Evolutionary conservation across 495 filamentous ascomycete genomes (phyloP).

Genomic region (Penicillium turbatum): DNA sequence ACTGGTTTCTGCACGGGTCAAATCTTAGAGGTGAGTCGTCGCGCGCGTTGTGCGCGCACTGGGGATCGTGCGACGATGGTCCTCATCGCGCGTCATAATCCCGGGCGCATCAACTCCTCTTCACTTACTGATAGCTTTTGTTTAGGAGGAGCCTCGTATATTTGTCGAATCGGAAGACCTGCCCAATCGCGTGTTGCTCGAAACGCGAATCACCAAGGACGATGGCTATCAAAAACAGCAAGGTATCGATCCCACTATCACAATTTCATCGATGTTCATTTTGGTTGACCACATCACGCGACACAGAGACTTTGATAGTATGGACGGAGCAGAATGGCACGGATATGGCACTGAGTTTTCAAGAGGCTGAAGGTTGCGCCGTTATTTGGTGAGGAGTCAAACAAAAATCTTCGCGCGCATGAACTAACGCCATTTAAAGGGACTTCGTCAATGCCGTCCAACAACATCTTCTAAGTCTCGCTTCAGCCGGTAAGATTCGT

Average conservation of each 20-base stretch:
- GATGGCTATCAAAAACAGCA: slow-evolving; percentile 99
- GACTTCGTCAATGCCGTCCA: slow-evolving; percentile 88
- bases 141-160: slow-evolving; percentile 77
- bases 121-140: slow-evolving; percentile 9
- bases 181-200: slow-evolving; percentile 72
- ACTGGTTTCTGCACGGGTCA: slow-evolving; percentile 91
- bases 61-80: not conserved
- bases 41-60: slow-evolving; percentile 11
- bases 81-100: slow-evolving; percentile 7
- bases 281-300: slow-evolving; percentile 26
- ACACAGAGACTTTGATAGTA: slow-evolving; percentile 87
- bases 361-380: slow-evolving; percentile 92
- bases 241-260: slow-evolving; percentile 52
- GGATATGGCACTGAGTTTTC: slow-evolving; percentile 98
- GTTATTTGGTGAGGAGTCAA: slow-evolving; percentile 71
- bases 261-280: slow-evolving; percentile 11
- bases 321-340: slow-evolving; percentile 87
- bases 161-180: slow-evolving; percentile 92
- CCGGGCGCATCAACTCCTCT: slow-evolving; percentile 6
- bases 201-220: slow-evolving; percentile 85
- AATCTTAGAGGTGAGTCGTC: slow-evolving; percentile 64
- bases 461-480: slow-evolving; percentile 53
- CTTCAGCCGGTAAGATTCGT: slow-evolving; percentile 44
- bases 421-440: slow-evolving; percentile 47
- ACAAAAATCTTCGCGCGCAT: slow-evolving; percentile 5